A percentile compares a stretch with the other conserved stretches of the same genome.
Evolutionary conservation across 352 stramenopile genomes (phyloP).

Genomic region (Phytophthora multivora): DNA sequence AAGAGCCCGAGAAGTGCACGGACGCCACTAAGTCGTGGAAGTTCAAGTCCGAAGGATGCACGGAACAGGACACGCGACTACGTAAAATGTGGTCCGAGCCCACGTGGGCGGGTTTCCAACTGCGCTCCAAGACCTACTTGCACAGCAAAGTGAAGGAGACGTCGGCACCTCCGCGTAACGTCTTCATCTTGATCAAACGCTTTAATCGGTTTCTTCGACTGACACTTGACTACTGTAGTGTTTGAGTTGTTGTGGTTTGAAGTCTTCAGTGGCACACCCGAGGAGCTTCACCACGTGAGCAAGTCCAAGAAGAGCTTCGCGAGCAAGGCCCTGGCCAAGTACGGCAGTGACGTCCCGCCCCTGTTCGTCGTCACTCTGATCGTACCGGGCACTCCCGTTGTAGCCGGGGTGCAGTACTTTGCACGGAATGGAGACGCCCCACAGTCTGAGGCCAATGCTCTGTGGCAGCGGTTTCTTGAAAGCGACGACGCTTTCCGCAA

Average conservation of each 20-base stretch:
- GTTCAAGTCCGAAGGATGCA: constrained; percentile 43
- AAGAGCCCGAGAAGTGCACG: constrained; percentile 38
- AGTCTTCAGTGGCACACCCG: constrained; percentile 68
- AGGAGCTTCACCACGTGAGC: constrained; percentile 70
- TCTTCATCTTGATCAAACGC: background rate
- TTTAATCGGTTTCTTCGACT: background rate
- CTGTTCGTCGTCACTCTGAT: constrained; percentile 81
- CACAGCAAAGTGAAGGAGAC: constrained; percentile 65
- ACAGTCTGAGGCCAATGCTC: constrained; percentile 36
- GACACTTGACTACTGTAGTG: constrained; percentile 61
- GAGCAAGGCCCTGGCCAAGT: constrained; percentile 64
- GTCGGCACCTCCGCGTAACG: constrained; percentile 67
- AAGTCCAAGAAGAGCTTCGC: constrained; percentile 75
- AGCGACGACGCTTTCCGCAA: constrained; percentile 74
- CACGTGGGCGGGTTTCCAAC: constrained; percentile 61
- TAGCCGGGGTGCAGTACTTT: constrained; percentile 82
- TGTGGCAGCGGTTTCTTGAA: constrained; percentile 72
- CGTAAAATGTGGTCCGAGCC: constrained; percentile 80
- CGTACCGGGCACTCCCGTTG: constrained; percentile 65
- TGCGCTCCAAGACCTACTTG: constrained; percentile 78
- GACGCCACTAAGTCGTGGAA: constrained; percentile 54
- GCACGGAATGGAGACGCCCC: constrained; percentile 42
- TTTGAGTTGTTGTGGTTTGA: constrained; percentile 88
- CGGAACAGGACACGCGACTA: constrained; percentile 47
- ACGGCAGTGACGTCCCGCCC: constrained; percentile 65